Base-by-base conservation (phyloP, 164 flowering plant genomes). In the Stephania japonica region DNA sequence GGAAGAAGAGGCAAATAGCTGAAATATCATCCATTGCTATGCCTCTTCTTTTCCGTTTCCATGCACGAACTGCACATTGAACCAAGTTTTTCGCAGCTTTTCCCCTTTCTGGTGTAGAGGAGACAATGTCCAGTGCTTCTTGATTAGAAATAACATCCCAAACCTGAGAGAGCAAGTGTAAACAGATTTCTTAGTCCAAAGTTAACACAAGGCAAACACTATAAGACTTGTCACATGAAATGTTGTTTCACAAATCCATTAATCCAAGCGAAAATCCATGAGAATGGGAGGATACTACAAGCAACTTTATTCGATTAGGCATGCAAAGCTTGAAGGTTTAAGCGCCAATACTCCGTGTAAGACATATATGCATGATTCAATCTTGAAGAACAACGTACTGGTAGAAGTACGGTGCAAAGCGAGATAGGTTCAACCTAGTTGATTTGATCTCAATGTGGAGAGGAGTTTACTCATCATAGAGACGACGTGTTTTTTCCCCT, bases 81-180 rank as follows among this genome's bases (percentile, higher is more conserved):
- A 93, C 99, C 16, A 95, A 81, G 49, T 83, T 76, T 74, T 88
- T 93, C 0, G 99, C 93, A 7, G 99, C 75, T 67, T 89, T 89
- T 16, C 77, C 87, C 75, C 83, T 85, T 61, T 91, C 85, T 1
- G 87, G 79, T 10, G 92, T 73, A 23, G 93, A 90, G 42, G 88
- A 83, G 47, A 93, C 90, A 32, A 95, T 90, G 19, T 89, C 78
- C 53, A 95, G 84, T 13, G 97, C 99, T 86, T 95, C 96, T 83
- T 93, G 85, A 78, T 95, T 95, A 1, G 92, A 85, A 32, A 95
- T 71, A n/a, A 93, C 99, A 88, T 95, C 99, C 99, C 99, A 95
- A 0, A 92, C 92, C 97, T 92, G 76, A 61, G 70, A 59, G 4
- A 65, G 4, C 21, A 68, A 21, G 42, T 47, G 53, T 47, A 47